These are phyloP conservation scores for Ascochyta clinopodiicola DNA, from an alignment of 2,329 filamentous ascomycete species.

Conservation along the genomic window DNA sequence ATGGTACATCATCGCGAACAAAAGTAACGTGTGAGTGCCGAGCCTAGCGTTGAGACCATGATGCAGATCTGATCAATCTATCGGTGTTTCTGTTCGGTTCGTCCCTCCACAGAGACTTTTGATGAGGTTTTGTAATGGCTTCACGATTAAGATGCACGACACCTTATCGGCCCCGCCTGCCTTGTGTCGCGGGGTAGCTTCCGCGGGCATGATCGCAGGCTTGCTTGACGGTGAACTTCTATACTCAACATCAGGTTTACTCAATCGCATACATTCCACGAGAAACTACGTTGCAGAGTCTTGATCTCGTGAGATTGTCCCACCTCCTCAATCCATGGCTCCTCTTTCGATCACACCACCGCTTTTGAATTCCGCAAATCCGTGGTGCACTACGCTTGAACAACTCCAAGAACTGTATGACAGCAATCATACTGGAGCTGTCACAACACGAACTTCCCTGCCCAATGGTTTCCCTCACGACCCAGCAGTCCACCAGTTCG, in stretches of 20 bases:
- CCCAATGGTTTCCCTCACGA: constrained; percentile 70
- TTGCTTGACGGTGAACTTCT: not conserved
- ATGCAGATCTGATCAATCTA: too few relatives aligned
- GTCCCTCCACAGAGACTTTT: not conserved
- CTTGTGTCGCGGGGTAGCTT: constrained; percentile 11
- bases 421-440: constrained; percentile 70
- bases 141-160: constrained; percentile 1
- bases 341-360: constrained; percentile 65
- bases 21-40: not conserved
- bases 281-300: not conserved
- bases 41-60: too few relatives aligned
- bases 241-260: not conserved
- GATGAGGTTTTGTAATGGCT: not conserved
- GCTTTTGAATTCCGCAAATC: constrained; percentile 76
- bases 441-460: constrained; percentile 76
- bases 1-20: not conserved
- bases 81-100: too few relatives aligned
- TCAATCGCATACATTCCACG: not conserved
- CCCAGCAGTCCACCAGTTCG: constrained; percentile 65
- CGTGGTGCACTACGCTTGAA: constrained; percentile 72
- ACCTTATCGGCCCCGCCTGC: constrained; percentile 13
- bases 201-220: not conserved
- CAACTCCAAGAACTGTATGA: constrained; percentile 68
- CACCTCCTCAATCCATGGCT: constrained; percentile 23
- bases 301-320: not conserved